A percentile compares a stretch with the other conserved stretches of the same genome.
Evolutionary conservation across 768 basidiomycete genomes (phyloP).

Genomic region (Kockovaella imperatae): DNA sequence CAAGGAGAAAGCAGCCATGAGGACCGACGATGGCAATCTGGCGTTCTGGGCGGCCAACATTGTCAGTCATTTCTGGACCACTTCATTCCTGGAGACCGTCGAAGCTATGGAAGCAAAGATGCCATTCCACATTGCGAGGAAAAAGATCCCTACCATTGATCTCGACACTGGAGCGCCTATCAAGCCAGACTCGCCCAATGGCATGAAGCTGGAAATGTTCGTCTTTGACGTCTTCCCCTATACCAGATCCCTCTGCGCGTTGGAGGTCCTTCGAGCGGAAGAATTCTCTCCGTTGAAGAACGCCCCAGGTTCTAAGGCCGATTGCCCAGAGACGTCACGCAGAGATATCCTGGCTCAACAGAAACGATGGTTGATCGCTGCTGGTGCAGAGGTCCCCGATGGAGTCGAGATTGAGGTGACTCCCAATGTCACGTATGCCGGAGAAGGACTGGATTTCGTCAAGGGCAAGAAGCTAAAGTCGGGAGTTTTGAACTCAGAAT

Average conservation of each 20-base stretch:
- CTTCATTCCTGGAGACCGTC: constrained; percentile 67
- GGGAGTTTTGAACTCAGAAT: constrained; percentile 47
- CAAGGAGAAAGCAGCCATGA: constrained; percentile 67
- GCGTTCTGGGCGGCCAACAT: constrained; percentile 93
- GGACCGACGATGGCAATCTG: constrained; percentile 68
- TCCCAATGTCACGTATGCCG: constrained; percentile 79
- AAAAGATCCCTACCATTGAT: constrained; percentile 86
- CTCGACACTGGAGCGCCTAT: constrained; percentile 58
- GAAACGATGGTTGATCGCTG: constrained; percentile 66
- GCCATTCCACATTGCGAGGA: constrained; percentile 94
- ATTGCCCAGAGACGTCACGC: constrained; percentile 84
- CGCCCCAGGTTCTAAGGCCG: constrained; percentile 81
- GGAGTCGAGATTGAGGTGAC: constrained; percentile 84
- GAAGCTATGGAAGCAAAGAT: constrained; percentile 77
- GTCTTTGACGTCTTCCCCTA: constrained; percentile 98
- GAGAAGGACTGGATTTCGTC: constrained; percentile 74
- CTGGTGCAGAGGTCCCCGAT: constrained; percentile 65
- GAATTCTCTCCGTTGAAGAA: constrained; percentile 98
- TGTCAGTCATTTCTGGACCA: constrained; percentile 96
- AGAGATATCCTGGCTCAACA: constrained; percentile 84
- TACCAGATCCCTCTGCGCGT: constrained; percentile 58
- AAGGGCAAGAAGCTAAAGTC: constrained; percentile 75
- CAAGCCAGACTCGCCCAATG: constrained; percentile 86
- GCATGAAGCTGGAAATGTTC: constrained; percentile 98
- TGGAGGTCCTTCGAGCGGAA: constrained; percentile 78